A percentile compares a stretch with the other conserved stretches of the same genome.
phyloP scores from a whole-genome alignment of 2,329 filamentous ascomycete species.

The Stemphylium beticola region DNA sequence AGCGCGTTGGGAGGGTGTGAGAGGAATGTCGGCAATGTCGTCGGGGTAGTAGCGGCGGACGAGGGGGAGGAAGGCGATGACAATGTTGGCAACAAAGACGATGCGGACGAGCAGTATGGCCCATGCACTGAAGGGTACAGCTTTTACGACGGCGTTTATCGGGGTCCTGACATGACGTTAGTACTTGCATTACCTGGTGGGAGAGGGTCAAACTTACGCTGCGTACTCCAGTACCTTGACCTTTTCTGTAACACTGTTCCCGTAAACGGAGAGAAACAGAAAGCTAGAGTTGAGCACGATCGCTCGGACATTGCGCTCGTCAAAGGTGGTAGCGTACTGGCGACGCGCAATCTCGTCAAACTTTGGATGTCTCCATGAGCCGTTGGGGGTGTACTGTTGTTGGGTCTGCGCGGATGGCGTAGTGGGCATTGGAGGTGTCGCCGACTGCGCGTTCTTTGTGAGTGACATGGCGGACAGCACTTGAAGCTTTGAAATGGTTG shows the following conservation, averaged over 20 bases:
- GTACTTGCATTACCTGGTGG: constrained; percentile 3
- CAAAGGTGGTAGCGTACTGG: constrained; percentile 79
- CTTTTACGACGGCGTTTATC: constrained; percentile 44
- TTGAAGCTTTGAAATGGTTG: constrained; percentile 15
- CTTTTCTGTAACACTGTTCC: constrained; percentile 24
- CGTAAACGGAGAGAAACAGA: constrained; percentile 57
- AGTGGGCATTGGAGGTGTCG: constrained; percentile 30
- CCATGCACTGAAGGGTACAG: constrained; percentile 48
- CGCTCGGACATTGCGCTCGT: constrained; percentile 73
- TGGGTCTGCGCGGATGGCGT: constrained; percentile 35
- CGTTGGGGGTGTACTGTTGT: constrained; percentile 56
- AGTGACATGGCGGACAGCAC: constrained; percentile 23
- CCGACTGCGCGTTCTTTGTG: constrained; percentile 21
- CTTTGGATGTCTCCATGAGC: constrained; percentile 89
- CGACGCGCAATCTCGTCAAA: constrained; percentile 85
- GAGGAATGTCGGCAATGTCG: constrained; percentile 83
- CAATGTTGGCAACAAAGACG: constrained; percentile 67
- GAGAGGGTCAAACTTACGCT: constrained; percentile 23
- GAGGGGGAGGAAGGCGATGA: constrained; percentile 73
- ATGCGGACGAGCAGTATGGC: constrained; percentile 59
- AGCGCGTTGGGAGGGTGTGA: constrained; percentile 86
- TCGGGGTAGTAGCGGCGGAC: constrained; percentile 67
- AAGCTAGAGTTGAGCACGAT: constrained; percentile 71
- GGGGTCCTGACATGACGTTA: constrained; percentile 41
- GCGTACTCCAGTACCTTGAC: constrained; percentile 29